Evolutionary conservation across 2,329 filamentous ascomycete genomes (phyloP), one percentile per base, ranked within the genome.

Genomic region (Verticillium zaregamsianum): DNA sequence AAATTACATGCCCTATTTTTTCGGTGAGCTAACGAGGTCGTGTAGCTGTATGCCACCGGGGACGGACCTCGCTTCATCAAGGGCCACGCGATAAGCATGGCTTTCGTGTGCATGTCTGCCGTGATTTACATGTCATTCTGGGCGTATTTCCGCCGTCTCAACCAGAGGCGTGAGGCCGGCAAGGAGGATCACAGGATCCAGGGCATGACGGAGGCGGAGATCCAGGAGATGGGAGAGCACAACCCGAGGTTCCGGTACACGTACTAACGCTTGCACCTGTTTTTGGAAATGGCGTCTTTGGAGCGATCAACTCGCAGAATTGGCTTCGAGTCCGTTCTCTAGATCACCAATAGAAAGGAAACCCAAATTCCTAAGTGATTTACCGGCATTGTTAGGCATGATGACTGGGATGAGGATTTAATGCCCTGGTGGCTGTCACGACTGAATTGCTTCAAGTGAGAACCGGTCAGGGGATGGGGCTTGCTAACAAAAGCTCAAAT

Each of bases 41-140:
- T 0, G 11, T 40, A 73, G 71, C 23, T 73, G 15, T 73, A 73
- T 55, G 62, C 63, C 59, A 71, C 68, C 0, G 33, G 39, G 1
- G 78, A 80, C 45, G 77, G 72, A 0, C 80, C 80, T 0, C 75
- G 78, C 0, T 84, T 79, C 63, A 70, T 82, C 52, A 77, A 75
- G 49, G 82, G 82, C 0, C 81, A 84, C 65, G 80, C 80, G 1
- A 74, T 83, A 17, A 82, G 80, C 0, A 72, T 84, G 63, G 73
- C 72, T 0, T 69, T 84, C 65, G 77, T 82, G 0, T 79, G 73
- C 2, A 76, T 82, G 64, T 77, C 80, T 0, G 74, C 74, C 0
- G 32, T 78, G 2, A 70, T 82, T 3, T 83, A 81, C 61, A 59
- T 72, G 15, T 70, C 73, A 0, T 71, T 79, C 15, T 73, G 70